Conservation (phyloP, 2,329 filamentous ascomycete genomes). For the Neopestalotiopsis sp. region DNA sequence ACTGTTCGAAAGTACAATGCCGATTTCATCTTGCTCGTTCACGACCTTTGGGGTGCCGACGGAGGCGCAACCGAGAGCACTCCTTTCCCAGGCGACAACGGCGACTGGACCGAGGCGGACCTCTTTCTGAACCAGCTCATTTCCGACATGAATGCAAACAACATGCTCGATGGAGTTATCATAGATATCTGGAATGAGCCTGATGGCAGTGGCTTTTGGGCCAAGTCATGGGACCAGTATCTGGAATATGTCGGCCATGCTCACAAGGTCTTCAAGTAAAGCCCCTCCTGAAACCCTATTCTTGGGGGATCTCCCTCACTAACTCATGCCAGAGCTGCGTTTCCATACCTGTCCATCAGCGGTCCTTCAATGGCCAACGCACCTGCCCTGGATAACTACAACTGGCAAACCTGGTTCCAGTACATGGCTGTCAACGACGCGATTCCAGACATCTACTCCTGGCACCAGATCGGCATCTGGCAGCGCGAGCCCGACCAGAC, state of each 20-base stretch:
- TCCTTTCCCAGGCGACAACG: not conserved
- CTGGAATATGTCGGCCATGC: not conserved
- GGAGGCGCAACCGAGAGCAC: not conserved
- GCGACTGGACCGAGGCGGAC: not conserved
- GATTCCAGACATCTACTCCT: not conserved
- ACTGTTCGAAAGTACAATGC: slow-evolving; percentile 3
- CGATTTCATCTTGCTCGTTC: slow-evolving; percentile 5
- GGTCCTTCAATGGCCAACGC: not conserved
- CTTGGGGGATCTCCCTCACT: not conserved
- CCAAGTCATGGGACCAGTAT: not conserved
- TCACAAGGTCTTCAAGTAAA: not conserved
- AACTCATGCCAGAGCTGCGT: not conserved
- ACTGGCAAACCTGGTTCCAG: not conserved
- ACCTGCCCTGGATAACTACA: not conserved
- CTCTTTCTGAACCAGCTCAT: not conserved
- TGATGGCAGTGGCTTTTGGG: not conserved
- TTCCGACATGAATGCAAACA: not conserved
- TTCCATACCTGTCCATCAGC: not conserved
- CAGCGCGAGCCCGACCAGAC: not conserved
- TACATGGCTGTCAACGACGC: not conserved
- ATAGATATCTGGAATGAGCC: slow-evolving; percentile 3
- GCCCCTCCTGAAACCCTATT: not conserved
- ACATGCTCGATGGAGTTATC: not conserved
- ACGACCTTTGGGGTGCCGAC: slow-evolving; percentile 3
- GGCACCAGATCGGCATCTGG: not conserved